Evolutionary conservation across 306 rosid species (phyloP), one percentile per base, ranked within the genome.

Genomic region (Inga oerstediana): DNA sequence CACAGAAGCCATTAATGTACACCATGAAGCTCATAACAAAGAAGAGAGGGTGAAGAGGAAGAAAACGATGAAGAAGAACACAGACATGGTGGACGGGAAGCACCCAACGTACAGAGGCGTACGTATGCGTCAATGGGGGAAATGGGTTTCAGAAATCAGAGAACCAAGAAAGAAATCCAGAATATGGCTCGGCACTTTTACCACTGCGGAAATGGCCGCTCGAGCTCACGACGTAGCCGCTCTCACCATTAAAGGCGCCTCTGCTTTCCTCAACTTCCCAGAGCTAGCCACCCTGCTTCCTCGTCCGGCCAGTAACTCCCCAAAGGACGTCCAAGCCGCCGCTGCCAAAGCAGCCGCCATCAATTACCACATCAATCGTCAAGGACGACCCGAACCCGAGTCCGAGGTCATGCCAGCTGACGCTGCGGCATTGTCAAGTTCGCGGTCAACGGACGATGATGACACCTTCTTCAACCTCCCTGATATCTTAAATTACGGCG

Each of bases 171-270:
- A 92, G 86, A 92, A 94, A 78, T 94, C 98, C 14, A 83, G 98
- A 80, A 94, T 94, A 70, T 94, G 98, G 98, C 91, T 94, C 0
- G 96, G 98, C 2, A 94, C 97, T 45, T 94, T 90, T 15, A 78
- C 93, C 0, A 92, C 94, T 0, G 81, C 98, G 0, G 96, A 94
- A 48, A 92, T 91, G 95, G 98, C 97, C 1, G 98, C 98, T 78
- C 91, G 94, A 67, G 97, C 98, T 2, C 98, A 94, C 72, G 98
- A 94, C 49, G 96, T 92, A 2, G 98, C 98, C 0, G 96, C 98
- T 49, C 88, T 78, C 0, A 74, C 91, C 0, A 91, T 94, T 78
- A 94, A 94, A 76, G 97, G 97, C 77, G 65, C 79, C 52, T 85
- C 93, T 4, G 97, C 98, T 22, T 80, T 64, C 72, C 94, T 94